These are phyloP conservation scores for Kazachstania martiniae DNA, from an alignment of 805 yeast genomes.

Conservation along the genomic window DNA sequence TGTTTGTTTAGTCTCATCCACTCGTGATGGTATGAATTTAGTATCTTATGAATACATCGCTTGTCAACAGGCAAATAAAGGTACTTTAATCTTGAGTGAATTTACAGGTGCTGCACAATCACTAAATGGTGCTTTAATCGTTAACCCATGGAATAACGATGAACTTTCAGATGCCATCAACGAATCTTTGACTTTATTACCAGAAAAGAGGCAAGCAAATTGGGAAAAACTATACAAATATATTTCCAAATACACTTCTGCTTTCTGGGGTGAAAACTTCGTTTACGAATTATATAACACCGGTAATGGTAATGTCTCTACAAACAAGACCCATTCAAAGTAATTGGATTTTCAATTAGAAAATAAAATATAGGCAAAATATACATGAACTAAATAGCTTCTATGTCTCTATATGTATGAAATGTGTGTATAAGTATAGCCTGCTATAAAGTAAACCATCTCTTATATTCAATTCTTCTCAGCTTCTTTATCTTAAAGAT, in stretches of 20 bases:
- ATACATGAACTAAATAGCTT: too few species aligned
- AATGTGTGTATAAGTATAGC: too few species aligned
- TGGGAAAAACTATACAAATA: constrained; percentile 78
- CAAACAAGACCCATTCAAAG: too few species aligned
- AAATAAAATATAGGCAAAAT: too few species aligned
- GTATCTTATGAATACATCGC: constrained; percentile 96
- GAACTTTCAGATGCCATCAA: constrained; percentile 78
- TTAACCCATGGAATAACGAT: constrained; percentile 98
- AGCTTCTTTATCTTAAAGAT: too few species aligned
- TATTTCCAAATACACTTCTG: constrained; percentile 87
- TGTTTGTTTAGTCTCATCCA: constrained; percentile 84
- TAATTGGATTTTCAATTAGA: too few species aligned
- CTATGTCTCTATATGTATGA: too few species aligned
- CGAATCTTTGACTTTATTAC: constrained; percentile 77
- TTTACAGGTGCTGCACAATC: constrained; percentile 99
- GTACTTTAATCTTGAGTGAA: constrained; percentile 80
- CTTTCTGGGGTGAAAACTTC: constrained; percentile 94
- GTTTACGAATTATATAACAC: constrained; percentile 66
- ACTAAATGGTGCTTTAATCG: constrained; percentile 83
- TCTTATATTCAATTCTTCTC: too few species aligned
- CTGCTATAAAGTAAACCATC: too few species aligned
- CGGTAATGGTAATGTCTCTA: constrained; percentile 2
- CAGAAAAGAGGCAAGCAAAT: constrained; percentile 67
- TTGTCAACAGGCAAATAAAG: constrained; percentile 78
- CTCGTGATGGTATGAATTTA: constrained; percentile 97